Conservation (phyloP, 1,284 basidiomycete genomes). For the Athelia psychrophila region DNA sequence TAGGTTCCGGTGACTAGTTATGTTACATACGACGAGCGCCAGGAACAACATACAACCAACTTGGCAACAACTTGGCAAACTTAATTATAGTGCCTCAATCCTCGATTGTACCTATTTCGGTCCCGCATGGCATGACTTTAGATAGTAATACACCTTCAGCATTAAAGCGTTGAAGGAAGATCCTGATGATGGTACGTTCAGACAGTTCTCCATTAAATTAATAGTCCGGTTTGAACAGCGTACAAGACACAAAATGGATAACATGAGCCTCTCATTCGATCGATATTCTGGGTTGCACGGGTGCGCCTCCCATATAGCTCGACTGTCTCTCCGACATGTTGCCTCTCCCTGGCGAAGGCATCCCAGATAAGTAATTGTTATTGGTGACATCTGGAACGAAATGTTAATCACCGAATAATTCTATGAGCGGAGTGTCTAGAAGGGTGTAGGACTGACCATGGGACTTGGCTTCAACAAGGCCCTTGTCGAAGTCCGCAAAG, state of each 20-base stretch:
- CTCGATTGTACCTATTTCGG: too few species aligned
- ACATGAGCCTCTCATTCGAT: slow-evolving; percentile 1
- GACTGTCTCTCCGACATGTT: neutral
- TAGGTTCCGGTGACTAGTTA: too few species aligned
- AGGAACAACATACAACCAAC: too few species aligned
- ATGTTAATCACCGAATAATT: neutral
- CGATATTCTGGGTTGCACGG: neutral
- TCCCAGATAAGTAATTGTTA: neutral
- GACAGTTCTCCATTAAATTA: too few species aligned
- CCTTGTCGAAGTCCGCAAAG: slow-evolving; percentile 23
- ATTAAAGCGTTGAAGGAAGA: too few species aligned
- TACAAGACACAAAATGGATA: neutral
- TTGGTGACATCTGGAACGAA: slow-evolving; percentile 1
- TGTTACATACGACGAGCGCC: too few species aligned
- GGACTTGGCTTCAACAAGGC: slow-evolving; percentile 17
- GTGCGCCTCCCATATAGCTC: neutral
- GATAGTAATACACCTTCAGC: too few species aligned
- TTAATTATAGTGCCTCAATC: too few species aligned
- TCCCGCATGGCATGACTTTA: too few species aligned
- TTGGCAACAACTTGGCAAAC: too few species aligned
- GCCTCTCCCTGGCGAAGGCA: neutral
- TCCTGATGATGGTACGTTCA: too few species aligned
- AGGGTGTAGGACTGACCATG: slow-evolving; percentile 9
- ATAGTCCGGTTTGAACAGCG: too few species aligned
- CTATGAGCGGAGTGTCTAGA: neutral